Base-by-base conservation (phyloP, 169 alveolate species). In the Eimeria sp. region DNA sequence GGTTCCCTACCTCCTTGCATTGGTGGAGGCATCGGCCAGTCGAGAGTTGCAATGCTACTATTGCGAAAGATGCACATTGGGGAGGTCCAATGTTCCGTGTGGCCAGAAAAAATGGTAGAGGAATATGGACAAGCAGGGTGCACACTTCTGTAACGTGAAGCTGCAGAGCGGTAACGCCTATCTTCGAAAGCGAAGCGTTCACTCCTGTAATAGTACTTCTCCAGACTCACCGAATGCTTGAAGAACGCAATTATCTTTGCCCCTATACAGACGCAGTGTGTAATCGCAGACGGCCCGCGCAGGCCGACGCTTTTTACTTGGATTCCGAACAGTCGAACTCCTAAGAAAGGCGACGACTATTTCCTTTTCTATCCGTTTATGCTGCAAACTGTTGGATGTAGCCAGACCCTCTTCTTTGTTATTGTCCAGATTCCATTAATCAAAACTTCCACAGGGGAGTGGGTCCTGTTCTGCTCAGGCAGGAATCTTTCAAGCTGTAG, bases 11-110 rank as follows among this genome's bases (percentile, higher is more conserved):
- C 94, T 25, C 34, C 82, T 20, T 63, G 83, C 30, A 87, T 87
- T 34, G 94, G 94, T 6, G 94, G 94, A 20, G 94, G 94, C 83
- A 87, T 87, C 61, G 94, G 94, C 72, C 78, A 63, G 27, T 87
- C 94, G 20, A 58, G 94, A 49, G 83, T 87, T 40, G 94, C 94
- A 20, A 87, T 87, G 94, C 82, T 87, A 63, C 82, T 87, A 9
- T 43, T 87, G n/a, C 34, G 63, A 27, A 87, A 58, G 43, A 20
- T 58, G 82, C 94, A 87, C 25, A 87, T 87, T 45, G 94, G 94
- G 25, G 94, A 87, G 94, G 94, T 87, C 58, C 94, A 87, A 43
- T 58, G 83, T 51, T 58, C 83, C 47, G 94, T 87, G 20, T 87
- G 94, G 94, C 94, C 91, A 30, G 73, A 83, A 54, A 30, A 25